Conservation (phyloP, 352 stramenopile species). For the Elongisporangium undulatum region DNA sequence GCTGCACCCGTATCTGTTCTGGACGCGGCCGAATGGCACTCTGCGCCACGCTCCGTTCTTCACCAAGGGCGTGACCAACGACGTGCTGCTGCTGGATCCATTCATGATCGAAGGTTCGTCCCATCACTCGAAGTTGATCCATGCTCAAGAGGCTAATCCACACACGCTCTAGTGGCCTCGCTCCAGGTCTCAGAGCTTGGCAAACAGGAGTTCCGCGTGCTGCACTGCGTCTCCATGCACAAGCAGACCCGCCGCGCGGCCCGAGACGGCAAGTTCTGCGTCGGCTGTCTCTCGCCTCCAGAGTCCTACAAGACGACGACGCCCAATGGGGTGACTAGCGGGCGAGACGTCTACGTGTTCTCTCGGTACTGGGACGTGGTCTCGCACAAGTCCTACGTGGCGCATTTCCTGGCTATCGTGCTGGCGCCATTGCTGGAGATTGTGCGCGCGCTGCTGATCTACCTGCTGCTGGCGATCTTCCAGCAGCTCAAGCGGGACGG, state of each 20-base stretch:
- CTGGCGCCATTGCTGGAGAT: slow-evolving; percentile 64
- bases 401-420: slow-evolving; percentile 58
- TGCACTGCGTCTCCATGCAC: slow-evolving; percentile 65
- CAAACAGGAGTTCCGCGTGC: slow-evolving; percentile 72
- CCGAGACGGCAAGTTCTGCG: slow-evolving; percentile 47
- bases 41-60: slow-evolving; percentile 67
- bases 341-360: slow-evolving; percentile 68
- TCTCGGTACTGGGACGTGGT: slow-evolving; percentile 81
- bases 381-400: slow-evolving; percentile 66
- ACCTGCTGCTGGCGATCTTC: slow-evolving; percentile 52
- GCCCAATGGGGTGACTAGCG: slow-evolving; percentile 1
- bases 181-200: slow-evolving; percentile 53
- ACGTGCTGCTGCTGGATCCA: slow-evolving; percentile 71
- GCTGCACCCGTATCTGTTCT: slow-evolving; percentile 79
- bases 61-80: slow-evolving; percentile 27
- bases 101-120: slow-evolving; percentile 59
- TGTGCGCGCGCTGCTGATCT: slow-evolving; percentile 61
- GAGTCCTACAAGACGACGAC: slow-evolving; percentile 25
- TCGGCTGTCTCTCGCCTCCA: slow-evolving; percentile 56
- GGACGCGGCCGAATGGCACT: slow-evolving; percentile 52
- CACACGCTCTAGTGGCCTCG: slow-evolving; percentile 43
- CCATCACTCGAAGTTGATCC: not conserved
- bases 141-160: not conserved
- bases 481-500: slow-evolving; percentile 12
- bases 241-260: slow-evolving; percentile 15